Base-by-base conservation (phyloP, 1,284 basidiomycete species). In the Caloboletus inedulis region DNA sequence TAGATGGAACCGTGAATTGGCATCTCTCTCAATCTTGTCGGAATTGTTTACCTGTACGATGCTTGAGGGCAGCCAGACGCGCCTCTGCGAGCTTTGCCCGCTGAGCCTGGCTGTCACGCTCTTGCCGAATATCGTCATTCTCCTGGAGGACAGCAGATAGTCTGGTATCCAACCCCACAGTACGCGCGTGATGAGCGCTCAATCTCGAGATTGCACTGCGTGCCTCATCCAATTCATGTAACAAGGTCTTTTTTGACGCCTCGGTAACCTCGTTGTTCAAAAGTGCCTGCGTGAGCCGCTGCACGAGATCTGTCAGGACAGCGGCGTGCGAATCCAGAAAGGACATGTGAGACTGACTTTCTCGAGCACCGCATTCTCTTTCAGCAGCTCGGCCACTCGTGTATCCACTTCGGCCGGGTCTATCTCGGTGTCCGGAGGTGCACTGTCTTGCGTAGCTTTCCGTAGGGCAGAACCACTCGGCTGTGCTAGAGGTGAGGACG, bases 251-350 rank as follows among this genome's bases (percentile, higher is more conserved):
- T 60, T 86, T 91, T 16, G 89, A 86, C 10, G 81, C 77, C 61
- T 96, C 93, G 4, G 86, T 79, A 29, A 92, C 80, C 69, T 96
- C 93, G 43, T 82, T 87, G 63, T 93, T 90, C 43, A 93, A 75
- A 19, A 91, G 77, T 19, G 90, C 84, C 69, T 93, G 89, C 1
- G 87, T 85, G 30, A 96, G 78, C 49, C 87, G 81, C 87, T 94
- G 58, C 53, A 36, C 21, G 21, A 54, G 37, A 48, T 23, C 37
- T 3, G 43, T 68, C 40, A 60, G 41, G 40, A 43, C 34, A 9
- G 42, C 40, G 9, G 25, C 21, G 49, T 31, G 47, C 5, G 34
- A 40, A 53, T 40, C 39, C 33, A 40, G 33, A 16, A 37, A 3
- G 8, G 23, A 50, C 25, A n/a, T 36, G 36, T 12, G 47, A 43